These are phyloP conservation scores for Hylodesmum podocarpum DNA, from an alignment of 306 rosid species.

Conservation along the genomic window DNA sequence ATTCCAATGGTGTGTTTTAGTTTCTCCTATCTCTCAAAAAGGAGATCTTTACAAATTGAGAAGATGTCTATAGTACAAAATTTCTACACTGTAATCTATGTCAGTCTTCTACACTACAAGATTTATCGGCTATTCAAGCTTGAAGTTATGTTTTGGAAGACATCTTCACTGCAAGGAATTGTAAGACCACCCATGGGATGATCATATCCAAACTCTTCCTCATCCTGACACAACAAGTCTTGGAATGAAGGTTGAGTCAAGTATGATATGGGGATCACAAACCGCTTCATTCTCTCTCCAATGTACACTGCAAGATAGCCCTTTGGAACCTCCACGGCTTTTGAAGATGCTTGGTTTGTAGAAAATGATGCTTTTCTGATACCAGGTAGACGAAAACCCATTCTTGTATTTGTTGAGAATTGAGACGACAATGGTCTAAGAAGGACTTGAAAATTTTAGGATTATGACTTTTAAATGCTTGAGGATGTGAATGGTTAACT, in stretches of 20 bases:
- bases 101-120: background rate
- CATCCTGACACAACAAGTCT: background rate
- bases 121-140: background rate
- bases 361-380: background rate
- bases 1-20: background rate
- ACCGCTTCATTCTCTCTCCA: background rate
- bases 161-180: conserved; percentile 37
- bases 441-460: background rate
- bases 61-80: background rate
- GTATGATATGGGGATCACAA: background rate
- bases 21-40: background rate
- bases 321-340: background rate
- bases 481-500: background rate
- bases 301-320: background rate
- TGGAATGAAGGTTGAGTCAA: background rate
- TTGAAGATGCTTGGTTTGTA: too few relatives aligned
- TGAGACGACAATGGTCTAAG: background rate
- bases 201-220: background rate
- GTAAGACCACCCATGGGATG: conserved; percentile 52
- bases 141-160: conserved; percentile 23
- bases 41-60: background rate
- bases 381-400: background rate
- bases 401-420: background rate
- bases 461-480: background rate
- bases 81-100: background rate